Base-by-base conservation (phyloP, 2,329 filamentous ascomycete genomes). In the Venturia aucupariae region DNA sequence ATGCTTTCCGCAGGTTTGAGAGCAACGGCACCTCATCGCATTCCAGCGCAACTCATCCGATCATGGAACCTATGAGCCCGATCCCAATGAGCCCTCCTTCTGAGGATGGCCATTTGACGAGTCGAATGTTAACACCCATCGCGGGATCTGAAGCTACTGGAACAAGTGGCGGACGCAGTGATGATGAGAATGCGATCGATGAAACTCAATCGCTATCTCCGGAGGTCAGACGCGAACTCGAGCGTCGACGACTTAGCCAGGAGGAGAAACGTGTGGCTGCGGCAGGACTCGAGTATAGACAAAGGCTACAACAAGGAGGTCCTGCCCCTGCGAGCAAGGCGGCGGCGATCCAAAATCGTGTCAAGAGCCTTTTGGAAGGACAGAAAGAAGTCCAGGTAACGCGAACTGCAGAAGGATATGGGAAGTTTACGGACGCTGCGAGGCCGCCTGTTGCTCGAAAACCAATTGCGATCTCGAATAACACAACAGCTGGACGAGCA, bases 1-100 rank as follows among this genome's bases (percentile, higher is more conserved):
- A 97, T 70, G 92, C 93, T 3, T 97, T 97, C 77, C 91, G 93
- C 71, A 84, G 89, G 6, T 97, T 97, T 69, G 94, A 99, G 74
- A 81, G 79, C 30, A 83, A 80, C 66, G 59, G 38, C 39, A 64
- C 41, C 24, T 51, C 39, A 54, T 51, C 61, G 42, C 24, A 64
- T 30, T 35, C 51, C 17, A 62, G 22, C 35, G 30, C 27, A 6
- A 39, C 41, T 17, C 66, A 22, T 65, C 67, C 66, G 67, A 39
- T 71, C 73, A 27, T 68, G 70, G 35, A 71, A 71, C 39, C 72
- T 69, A 30, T 73, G 55, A 68, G 71, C 30, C 68, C 73, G 48
- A 68, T 71, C 27, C 68, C 72, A 13, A 57, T 57, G 51, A 59
- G 71, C 60, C 70, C 72, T 24, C 70, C 71, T 3, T 71, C 68